Conservation (phyloP, 768 basidiomycete genomes). For the Heimioporus sp. region DNA sequence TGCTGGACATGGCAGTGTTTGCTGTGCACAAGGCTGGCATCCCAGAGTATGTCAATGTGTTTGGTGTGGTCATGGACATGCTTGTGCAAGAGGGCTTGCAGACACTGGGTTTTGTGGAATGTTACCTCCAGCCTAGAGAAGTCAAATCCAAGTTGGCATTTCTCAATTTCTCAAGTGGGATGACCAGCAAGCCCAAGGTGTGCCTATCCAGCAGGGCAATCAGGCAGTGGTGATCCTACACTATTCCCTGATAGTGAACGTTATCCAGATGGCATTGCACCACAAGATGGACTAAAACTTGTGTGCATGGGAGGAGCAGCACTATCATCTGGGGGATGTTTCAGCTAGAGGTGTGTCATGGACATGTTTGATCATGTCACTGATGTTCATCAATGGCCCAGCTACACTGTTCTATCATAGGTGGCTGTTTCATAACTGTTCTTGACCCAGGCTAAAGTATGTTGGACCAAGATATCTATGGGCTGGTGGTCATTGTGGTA, state of each 20-base stretch:
- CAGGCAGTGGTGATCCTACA: conserved; percentile 56
- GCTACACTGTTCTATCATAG: conserved; percentile 60
- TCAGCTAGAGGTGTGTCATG: conserved; percentile 50
- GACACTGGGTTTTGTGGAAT: conserved; percentile 42
- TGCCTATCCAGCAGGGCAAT: not conserved
- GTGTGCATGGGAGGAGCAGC: conserved; percentile 37
- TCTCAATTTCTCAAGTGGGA: conserved; percentile 72
- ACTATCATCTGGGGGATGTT: conserved; percentile 54
- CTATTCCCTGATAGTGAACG: conserved; percentile 60
- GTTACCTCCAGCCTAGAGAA: conserved; percentile 52
- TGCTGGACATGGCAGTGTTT: conserved; percentile 23
- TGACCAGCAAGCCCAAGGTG: conserved; percentile 53
- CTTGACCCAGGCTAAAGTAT: conserved; percentile 9
- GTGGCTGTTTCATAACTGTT: conserved; percentile 21
- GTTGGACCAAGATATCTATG: conserved; percentile 50
- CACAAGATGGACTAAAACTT: conserved; percentile 42
- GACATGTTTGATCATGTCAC: not conserved
- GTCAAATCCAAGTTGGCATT: conserved; percentile 62
- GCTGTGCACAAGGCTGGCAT: conserved; percentile 33
- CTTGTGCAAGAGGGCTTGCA: conserved; percentile 46
- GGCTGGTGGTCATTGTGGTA: conserved; percentile 51
- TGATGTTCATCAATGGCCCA: conserved; percentile 21
- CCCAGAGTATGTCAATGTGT: conserved; percentile 24
- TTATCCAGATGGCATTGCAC: conserved; percentile 57
- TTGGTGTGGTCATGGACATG: conserved; percentile 38